Evolutionary conservation across 768 basidiomycete species (phyloP), one percentile per base, ranked within the genome.

Genomic region (Psilocybe tampanensis): DNA sequence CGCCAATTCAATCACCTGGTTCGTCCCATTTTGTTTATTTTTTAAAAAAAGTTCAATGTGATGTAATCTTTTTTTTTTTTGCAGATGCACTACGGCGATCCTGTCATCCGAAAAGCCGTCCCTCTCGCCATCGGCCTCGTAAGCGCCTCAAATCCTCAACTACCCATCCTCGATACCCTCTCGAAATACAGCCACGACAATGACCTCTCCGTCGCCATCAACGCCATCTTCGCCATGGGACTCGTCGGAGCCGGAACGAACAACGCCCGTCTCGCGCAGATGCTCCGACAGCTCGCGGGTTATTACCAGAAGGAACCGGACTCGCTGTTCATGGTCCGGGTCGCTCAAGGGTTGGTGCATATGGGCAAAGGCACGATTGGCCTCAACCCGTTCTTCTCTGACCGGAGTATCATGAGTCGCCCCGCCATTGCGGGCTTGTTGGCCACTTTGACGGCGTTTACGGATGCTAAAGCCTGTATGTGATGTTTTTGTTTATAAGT

Each of bases 351-450:
- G 18, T 74, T 98, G 64, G 90, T 98, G n/a, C 94, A 98, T 72
- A 95, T 98, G 95, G 97, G 97, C 71, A 99, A 99, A 75, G 97
- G 97, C 33, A 98, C 95, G 13, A 92, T 99, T 68, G 92, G 92
- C 11, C 78, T 99, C 64, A 98, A 96, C 71, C 96, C 97, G 3
- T 98, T 97, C 88, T 98, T 92, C 83, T 84, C 83, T 32, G 96
- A 98, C 72, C 85, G 96, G 36, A 85, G 82, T 52, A 88, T 96
- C 67, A 90, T 98, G 89, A 91, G 86, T 66, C 84, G 89, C 50
- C 86, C 92, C 1, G 94, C 94, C 5, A 82, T 97, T 13, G 94
- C 95, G 33, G 97, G 96, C 47, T 72, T 98, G 36, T 74, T 99
- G 56, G 88, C 94, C 11, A 90, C 92, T 0, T 68, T 98, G 54